Percentiles rank a stretch among this genome's conserved stretches.
These are phyloP conservation scores for Phaeosphaeria sp. DNA, from an alignment of 2,329 filamentous ascomycete genomes.

Conservation along the genomic window DNA sequence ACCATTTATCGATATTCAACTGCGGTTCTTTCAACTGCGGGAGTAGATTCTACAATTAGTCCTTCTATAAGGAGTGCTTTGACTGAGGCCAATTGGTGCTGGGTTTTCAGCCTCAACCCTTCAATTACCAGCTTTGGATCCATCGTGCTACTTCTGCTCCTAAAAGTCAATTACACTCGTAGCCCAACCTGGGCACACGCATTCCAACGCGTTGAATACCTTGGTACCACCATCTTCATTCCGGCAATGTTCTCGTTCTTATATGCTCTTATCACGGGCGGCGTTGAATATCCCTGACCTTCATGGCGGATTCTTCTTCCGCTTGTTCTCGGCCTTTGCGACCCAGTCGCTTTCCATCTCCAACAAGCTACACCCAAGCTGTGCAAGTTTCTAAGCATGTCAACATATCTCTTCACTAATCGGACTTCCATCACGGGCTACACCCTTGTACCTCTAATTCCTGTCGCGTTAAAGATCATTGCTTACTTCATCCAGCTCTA, in stretches of 20 bases:
- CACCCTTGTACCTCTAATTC: slow-evolving; percentile 7
- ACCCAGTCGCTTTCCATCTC: slow-evolving; percentile 40
- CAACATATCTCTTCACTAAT: slow-evolving; percentile 17
- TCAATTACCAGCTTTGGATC: slow-evolving; percentile 16
- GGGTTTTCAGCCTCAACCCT: slow-evolving; percentile 49
- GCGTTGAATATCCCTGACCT: slow-evolving; percentile 50
- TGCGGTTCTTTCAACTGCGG: neutral
- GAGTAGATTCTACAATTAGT: slow-evolving; percentile 3
- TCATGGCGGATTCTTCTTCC: slow-evolving; percentile 50
- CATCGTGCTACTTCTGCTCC: slow-evolving; percentile 7
- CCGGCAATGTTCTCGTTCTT: slow-evolving; percentile 46
- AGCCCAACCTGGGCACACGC: neutral
- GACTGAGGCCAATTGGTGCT: slow-evolving; percentile 48
- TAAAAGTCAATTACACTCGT: slow-evolving; percentile 46
- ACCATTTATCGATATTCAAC: too few relatives aligned
- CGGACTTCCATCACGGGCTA: slow-evolving; percentile 17
- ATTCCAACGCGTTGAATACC: slow-evolving; percentile 41
- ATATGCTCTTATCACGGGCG: slow-evolving; percentile 52
- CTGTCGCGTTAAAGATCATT: slow-evolving; percentile 8
- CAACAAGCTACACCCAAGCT: slow-evolving; percentile 42
- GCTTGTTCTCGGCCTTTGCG: slow-evolving; percentile 51
- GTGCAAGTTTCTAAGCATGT: slow-evolving; percentile 9
- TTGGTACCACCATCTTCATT: slow-evolving; percentile 52
- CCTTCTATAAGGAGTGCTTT: slow-evolving; percentile 24
- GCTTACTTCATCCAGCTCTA: slow-evolving; percentile 23